phyloP scores from a whole-genome alignment of 148 eudicot genomes.

The Linanthus parryae region DNA sequence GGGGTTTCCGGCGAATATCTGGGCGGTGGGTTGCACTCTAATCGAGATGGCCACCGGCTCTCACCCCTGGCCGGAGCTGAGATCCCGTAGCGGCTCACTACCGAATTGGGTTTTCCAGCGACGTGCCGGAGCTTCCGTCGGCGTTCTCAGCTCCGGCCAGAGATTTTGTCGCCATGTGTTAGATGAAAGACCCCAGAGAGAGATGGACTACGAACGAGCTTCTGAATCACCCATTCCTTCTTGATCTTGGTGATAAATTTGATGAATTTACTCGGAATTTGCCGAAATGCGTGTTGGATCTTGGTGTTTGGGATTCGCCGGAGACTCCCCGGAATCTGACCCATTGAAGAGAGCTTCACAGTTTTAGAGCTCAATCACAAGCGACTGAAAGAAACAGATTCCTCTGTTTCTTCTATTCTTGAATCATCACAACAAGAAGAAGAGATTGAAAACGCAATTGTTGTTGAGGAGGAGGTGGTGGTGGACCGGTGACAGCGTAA shows the following conservation, averaged over 20 bases:
- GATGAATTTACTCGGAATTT: slow-evolving; percentile 19
- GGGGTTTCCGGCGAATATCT: slow-evolving; percentile 37
- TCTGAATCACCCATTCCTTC: slow-evolving; percentile 36
- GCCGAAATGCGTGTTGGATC: slow-evolving; percentile 41
- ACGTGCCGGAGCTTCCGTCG: slow-evolving; percentile 32
- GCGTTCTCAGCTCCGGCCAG: slow-evolving; percentile 31
- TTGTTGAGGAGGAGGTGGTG: too few relatives aligned
- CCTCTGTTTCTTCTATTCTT: too few relatives aligned
- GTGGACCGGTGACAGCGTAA: too few relatives aligned
- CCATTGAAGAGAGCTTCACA: too few relatives aligned
- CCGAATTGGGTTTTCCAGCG: slow-evolving; percentile 35
- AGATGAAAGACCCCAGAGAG: slow-evolving; percentile 24
- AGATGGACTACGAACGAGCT: slow-evolving; percentile 43
- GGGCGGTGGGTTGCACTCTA: slow-evolving; percentile 51
- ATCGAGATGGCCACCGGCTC: slow-evolving; percentile 60
- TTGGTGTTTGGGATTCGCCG: slow-evolving; percentile 35
- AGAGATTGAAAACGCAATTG: too few relatives aligned
- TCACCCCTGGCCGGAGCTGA: slow-evolving; percentile 32
- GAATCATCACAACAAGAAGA: too few relatives aligned
- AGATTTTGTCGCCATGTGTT: slow-evolving; percentile 45
- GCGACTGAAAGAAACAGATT: too few relatives aligned
- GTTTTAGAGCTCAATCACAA: too few relatives aligned
- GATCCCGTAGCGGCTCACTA: slow-evolving; percentile 33
- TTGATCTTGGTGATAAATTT: background rate
- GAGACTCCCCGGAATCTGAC: slow-evolving; percentile 10